phyloP scores from a whole-genome alignment of 257 asterid species.

The Rehmannia glutinosa region DNA sequence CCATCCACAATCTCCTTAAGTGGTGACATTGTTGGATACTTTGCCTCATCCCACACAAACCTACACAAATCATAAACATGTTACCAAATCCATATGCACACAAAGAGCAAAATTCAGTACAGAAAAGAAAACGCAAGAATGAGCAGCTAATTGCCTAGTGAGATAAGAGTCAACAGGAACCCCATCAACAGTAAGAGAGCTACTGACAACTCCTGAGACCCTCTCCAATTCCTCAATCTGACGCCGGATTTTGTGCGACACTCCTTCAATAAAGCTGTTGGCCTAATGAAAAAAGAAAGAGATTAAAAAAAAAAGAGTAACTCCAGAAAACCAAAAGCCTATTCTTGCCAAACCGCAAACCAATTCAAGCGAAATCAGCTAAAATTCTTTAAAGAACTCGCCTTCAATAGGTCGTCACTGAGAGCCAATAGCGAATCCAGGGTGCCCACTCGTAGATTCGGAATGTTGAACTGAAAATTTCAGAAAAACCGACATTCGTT shows the following conservation, averaged over 20 bases:
- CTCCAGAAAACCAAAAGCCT: not conserved
- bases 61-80: slow-evolving; percentile 22
- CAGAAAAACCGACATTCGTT: no score
- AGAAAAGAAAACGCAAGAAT: not conserved
- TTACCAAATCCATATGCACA: not conserved
- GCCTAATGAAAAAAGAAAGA: slow-evolving; percentile 32
- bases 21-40: slow-evolving; percentile 83
- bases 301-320: not conserved
- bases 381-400: slow-evolving; percentile 8
- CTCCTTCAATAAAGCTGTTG: slow-evolving; percentile 86
- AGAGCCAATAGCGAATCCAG: slow-evolving; percentile 81
- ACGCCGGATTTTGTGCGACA: slow-evolving; percentile 78
- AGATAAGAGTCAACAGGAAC: slow-evolving; percentile 95
- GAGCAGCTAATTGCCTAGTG: slow-evolving; percentile 46
- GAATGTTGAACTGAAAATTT: slow-evolving; percentile 70
- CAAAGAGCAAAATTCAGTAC: not conserved
- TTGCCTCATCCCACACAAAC: slow-evolving; percentile 87
- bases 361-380: not conserved
- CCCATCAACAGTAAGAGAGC: slow-evolving; percentile 93
- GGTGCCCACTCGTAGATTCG: slow-evolving; percentile 93
- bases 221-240: slow-evolving; percentile 96
- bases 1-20: slow-evolving; percentile 80
- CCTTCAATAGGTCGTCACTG: slow-evolving; percentile 87
- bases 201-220: slow-evolving; percentile 67
- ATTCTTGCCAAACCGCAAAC: not conserved